phyloP scores from a whole-genome alignment of 345 rosid species.

The Sonneratia alba region DNA sequence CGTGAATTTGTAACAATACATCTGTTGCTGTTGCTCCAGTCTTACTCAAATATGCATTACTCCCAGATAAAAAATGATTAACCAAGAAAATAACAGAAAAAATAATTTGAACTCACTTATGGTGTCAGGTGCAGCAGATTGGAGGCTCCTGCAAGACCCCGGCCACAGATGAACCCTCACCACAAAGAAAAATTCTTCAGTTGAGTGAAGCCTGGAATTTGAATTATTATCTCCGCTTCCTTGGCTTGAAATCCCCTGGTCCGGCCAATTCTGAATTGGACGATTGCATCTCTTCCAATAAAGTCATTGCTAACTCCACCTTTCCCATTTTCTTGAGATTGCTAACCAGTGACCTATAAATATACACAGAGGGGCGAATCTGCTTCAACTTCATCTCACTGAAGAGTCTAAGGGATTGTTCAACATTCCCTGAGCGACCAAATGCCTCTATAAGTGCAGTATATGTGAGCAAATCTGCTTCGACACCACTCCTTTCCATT shows the following conservation, averaged over 20 bases:
- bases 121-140: neutral
- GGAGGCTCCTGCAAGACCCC: neutral
- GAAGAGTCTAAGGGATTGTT: conserved; percentile 55
- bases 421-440: conserved; percentile 60
- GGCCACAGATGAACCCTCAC: neutral
- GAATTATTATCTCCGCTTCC: conserved; percentile 7
- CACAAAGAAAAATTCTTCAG: neutral
- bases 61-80: too few species aligned
- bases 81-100: neutral
- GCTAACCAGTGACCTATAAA: conserved; percentile 44
- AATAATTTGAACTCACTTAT: neutral
- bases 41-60: too few species aligned
- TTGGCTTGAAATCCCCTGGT: conserved; percentile 55
- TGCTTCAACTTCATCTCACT: conserved; percentile 54
- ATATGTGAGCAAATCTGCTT: conserved; percentile 73
- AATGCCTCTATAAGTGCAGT: conserved; percentile 63
- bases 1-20: neutral
- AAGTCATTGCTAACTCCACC: conserved; percentile 32
- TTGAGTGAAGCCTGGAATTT: neutral
- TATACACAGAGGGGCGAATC: conserved; percentile 56
- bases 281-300: conserved; percentile 58
- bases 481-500: conserved; percentile 47
- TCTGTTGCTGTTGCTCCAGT: too few species aligned
- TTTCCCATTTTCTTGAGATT: conserved; percentile 42
- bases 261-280: conserved; percentile 40